phyloP scores from a whole-genome alignment of 176 grass and related monocot genomes.

The Aegilops sharonensis region DNA sequence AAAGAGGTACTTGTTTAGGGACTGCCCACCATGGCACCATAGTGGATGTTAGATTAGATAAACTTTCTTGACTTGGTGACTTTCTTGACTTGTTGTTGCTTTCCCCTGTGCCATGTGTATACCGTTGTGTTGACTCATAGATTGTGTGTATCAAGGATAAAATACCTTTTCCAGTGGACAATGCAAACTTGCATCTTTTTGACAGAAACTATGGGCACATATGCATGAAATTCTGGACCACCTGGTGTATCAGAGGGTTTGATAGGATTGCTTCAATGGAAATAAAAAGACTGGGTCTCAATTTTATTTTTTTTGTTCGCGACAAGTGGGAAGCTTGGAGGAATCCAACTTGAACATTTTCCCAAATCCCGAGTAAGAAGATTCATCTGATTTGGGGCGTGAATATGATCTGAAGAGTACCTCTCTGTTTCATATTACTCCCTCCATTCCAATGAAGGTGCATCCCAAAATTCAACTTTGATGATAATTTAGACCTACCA shows the following conservation, averaged over 20 bases:
- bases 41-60: constrained; percentile 40
- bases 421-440: too few relatives aligned
- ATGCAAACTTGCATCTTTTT: neutral
- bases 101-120: constrained; percentile 30
- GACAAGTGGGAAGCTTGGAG: neutral
- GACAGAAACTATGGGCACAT: neutral
- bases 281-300: neutral
- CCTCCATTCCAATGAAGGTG: too few relatives aligned
- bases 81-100: neutral
- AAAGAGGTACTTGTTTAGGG: constrained; percentile 64
- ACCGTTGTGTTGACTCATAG: constrained; percentile 16
- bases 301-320: neutral
- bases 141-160: constrained; percentile 18
- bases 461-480: too few relatives aligned
- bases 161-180: neutral
- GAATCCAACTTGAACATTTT: neutral
- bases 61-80: neutral
- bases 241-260: neutral
- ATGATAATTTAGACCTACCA: too few relatives aligned
- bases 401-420: neutral
- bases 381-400: neutral
- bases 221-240: neutral
- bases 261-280: neutral
- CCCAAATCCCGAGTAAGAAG: neutral
- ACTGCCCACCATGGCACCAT: constrained; percentile 18